Conservation (phyloP, 768 basidiomycete species). For the Xerocomus potaroensis region DNA sequence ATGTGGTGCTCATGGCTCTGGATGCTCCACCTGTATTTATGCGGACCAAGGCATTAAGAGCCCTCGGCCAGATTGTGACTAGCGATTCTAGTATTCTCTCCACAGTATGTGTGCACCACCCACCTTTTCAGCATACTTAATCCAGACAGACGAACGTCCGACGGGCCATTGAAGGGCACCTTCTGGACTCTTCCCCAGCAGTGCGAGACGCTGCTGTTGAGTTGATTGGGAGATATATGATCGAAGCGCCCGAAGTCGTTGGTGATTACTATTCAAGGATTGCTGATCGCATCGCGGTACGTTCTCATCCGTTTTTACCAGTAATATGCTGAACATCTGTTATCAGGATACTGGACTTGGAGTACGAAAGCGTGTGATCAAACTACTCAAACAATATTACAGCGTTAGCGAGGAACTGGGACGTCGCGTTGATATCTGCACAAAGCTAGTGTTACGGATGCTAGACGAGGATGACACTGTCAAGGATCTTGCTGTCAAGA, state of each 20-base stretch:
- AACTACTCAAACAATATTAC: slow-evolving; percentile 84
- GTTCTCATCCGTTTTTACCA: slow-evolving; percentile 18
- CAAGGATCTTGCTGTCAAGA: slow-evolving; percentile 88
- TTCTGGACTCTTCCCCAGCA: slow-evolving; percentile 87
- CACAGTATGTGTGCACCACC: slow-evolving; percentile 39
- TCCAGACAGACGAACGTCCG: slow-evolving; percentile 65
- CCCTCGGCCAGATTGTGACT: slow-evolving; percentile 83
- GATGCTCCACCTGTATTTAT: slow-evolving; percentile 88
- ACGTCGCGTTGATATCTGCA: slow-evolving; percentile 75
- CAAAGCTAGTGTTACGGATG: slow-evolving; percentile 76
- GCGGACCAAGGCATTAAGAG: slow-evolving; percentile 90
- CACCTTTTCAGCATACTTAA: slow-evolving; percentile 1
- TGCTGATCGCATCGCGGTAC: slow-evolving; percentile 84
- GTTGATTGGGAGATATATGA: slow-evolving; percentile 95
- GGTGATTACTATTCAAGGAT: slow-evolving; percentile 86
- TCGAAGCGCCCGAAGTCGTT: slow-evolving; percentile 84
- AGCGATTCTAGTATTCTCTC: slow-evolving; percentile 83
- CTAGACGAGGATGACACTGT: slow-evolving; percentile 93
- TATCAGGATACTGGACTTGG: slow-evolving; percentile 86
- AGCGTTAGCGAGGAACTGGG: slow-evolving; percentile 51
- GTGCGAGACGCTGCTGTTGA: slow-evolving; percentile 98
- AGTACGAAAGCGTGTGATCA: slow-evolving; percentile 95
- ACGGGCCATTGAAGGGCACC: slow-evolving; percentile 81
- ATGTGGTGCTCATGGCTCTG: slow-evolving; percentile 70
- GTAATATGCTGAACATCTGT: background rate